Percentiles rank a stretch among this genome's conserved stretches.
Evolutionary conservation across 2,329 filamentous ascomycete species (phyloP).

Genomic region (Colletotrichum musae): DNA sequence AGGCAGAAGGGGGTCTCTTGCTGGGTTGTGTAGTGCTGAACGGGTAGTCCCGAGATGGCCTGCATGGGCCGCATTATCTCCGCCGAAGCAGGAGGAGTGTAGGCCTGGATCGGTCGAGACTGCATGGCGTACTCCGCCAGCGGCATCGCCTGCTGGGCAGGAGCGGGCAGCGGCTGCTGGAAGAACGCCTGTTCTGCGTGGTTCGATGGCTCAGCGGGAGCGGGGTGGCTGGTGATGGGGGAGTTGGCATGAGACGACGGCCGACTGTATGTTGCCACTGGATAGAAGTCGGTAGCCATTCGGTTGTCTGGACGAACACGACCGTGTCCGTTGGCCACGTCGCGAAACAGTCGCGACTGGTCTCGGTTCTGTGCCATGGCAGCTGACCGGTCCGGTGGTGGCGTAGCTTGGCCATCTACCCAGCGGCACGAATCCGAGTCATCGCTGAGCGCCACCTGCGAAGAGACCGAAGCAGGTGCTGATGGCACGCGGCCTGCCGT

Average conservation of each 20-base stretch:
- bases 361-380: constrained; percentile 36
- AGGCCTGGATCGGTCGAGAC: constrained; percentile 30
- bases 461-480: constrained; percentile 33
- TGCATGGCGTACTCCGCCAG: constrained; percentile 34
- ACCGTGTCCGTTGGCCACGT: constrained; percentile 17
- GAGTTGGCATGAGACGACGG: constrained; percentile 32
- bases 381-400: constrained; percentile 32
- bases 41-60: constrained; percentile 20
- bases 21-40: constrained; percentile 36
- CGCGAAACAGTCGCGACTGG: constrained; percentile 36
- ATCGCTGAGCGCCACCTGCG: constrained; percentile 22
- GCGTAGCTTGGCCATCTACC: constrained; percentile 35
- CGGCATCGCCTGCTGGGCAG: constrained; percentile 23
- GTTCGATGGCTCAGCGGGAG: constrained; percentile 16
- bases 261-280: constrained; percentile 31
- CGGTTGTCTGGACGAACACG: constrained; percentile 29
- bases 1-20: constrained; percentile 34
- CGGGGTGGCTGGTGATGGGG: constrained; percentile 27
- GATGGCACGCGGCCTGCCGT: constrained; percentile 18
- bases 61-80: constrained; percentile 40
- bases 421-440: constrained; percentile 38
- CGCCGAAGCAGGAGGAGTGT: constrained; percentile 30
- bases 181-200: constrained; percentile 24
- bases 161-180: constrained; percentile 27
- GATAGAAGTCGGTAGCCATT: constrained; percentile 30